Base-by-base conservation (phyloP, 2,329 filamentous ascomycete genomes). In the Fusarium fujikuroi region DNA sequence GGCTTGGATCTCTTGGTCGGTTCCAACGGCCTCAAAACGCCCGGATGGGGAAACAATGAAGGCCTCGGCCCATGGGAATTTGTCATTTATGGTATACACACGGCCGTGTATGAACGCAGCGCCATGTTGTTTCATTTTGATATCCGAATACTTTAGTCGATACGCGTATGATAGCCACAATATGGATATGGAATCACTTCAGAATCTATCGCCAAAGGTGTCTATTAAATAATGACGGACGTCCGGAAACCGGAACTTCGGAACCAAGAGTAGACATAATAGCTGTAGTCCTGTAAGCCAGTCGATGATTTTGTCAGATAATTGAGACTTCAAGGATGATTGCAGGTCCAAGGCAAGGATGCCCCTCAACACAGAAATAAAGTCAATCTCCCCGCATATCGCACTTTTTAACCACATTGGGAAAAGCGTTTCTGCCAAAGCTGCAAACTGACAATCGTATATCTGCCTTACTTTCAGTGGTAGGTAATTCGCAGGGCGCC, bases 121-220 rank as follows among this genome's bases (percentile, higher is more conserved):
- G 4, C 10, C 28, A 28, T 9, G 15, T 15, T 14, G 11, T 32
- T 9, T 3, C 53, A 43, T 43, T 12, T 12, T 18, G 9, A 15
- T 12, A 18, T 32, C 2, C 1, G 18, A 2, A 12, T 18, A 2
- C 18, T 2, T 12, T 5, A 19, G 8, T 50, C 7, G 3, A 50
- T 18, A 14, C 2, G 12, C 1, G 11, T 16, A 16, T 40, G 4
- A 12, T 23, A n/a, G 25, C 14, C 12, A 32, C 11, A 18, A 28
- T 30, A 3, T 5, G 18, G 7, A 15, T 5, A 6, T 21, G 9
- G 6, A 37, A 6, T 5, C 4, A 37, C 7, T 14, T 19, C 9
- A 21, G 3, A 37, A 36, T 6, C 21, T 53, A 9, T 15, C 8
- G 25, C 4, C 16, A 11, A 28, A 37, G 25, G 9, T 19, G 7